Base-by-base conservation (phyloP, 495 filamentous ascomycete genomes). In the Pseudomonodictys pantanalensis region DNA sequence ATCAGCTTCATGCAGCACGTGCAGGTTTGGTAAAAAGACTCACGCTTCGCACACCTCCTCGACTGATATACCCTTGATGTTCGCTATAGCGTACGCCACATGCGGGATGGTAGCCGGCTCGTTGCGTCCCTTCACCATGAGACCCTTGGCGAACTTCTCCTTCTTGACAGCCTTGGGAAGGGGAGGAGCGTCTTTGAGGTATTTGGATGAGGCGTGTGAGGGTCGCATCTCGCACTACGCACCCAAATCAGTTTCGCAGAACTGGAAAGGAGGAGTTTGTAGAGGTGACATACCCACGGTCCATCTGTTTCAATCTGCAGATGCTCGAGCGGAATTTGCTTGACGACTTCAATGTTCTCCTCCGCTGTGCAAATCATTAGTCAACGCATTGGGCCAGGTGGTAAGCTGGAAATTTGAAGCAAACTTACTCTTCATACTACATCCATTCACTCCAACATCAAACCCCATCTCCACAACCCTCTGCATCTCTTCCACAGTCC, bases 301-400 rank as follows among this genome's bases (percentile, higher is more conserved):
- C 92, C 92, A 74, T 97, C 92, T 5, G 91, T 97, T 79, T 97
- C 91, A 42, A 97, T 81, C 79, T 95, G 92, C 44, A 97, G 68
- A 46, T 83, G 64, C 20, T 85, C 81, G 29, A 97, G 73, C 5
- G 84, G 86, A 23, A 96, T 80, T 59, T 86, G 81, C 56, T 79
- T 81, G 0, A 95, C 89, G 3, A 96, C 90, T 6, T 80, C 85
- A 18, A 95, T 77, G 57, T 95, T 96, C 70, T 93, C 90, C 15
- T 85, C 86, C 0, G 90, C 58, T 61, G 22, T 41, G 17, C 18
- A 23, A 12, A 28, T 18, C 2, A 6, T n/a, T n/a, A n/a, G n/a
- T n/a, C n/a, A n/a, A n/a, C n/a, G n/a, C n/a, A n/a, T n/a, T n/a
- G n/a, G n/a, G n/a, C n/a, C n/a, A n/a, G n/a, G n/a, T n/a, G n/a